Conservation (phyloP, 495 filamentous ascomycete species). For the Entonaema liquescens region DNA sequence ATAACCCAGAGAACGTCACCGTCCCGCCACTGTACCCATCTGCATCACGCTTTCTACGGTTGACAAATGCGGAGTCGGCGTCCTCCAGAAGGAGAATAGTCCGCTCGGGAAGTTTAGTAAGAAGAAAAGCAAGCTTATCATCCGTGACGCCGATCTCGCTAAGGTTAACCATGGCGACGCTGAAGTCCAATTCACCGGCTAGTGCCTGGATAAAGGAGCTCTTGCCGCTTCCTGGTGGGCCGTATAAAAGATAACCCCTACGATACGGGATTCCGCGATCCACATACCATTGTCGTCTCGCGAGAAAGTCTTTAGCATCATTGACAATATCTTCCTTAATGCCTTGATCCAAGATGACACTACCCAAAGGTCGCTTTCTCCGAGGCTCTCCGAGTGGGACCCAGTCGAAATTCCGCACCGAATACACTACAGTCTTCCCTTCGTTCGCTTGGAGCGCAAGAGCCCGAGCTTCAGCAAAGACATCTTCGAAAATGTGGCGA, state of each 20-base stretch:
- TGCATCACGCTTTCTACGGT: conserved; percentile 76
- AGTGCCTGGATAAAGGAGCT: conserved; percentile 96
- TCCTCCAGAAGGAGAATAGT: conserved; percentile 92
- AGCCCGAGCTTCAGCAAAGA: conserved; percentile 84
- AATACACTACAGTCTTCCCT: conserved; percentile 95
- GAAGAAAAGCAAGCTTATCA: conserved; percentile 85
- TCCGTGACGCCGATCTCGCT: conserved; percentile 94
- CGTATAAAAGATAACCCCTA: conserved; percentile 91
- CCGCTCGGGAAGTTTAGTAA: conserved; percentile 85
- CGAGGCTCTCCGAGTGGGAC: conserved; percentile 85
- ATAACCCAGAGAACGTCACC: conserved; percentile 91
- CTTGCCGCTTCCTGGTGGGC: conserved; percentile 93
- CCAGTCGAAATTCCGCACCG: conserved; percentile 82
- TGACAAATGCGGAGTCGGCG: conserved; percentile 91
- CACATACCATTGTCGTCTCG: conserved; percentile 84
- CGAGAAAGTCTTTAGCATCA: conserved; percentile 86
- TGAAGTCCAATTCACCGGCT: conserved; percentile 90
- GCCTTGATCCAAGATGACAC: conserved; percentile 86
- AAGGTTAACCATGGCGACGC: conserved; percentile 92
- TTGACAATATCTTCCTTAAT: conserved; percentile 85
- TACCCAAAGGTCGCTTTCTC: conserved; percentile 85
- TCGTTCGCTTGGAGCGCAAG: conserved; percentile 79
- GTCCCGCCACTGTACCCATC: conserved; percentile 91
- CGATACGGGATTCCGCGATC: conserved; percentile 96
- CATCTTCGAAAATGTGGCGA: conserved; percentile 82